These are phyloP conservation scores for Lactifluus subvellereus DNA, from an alignment of 768 basidiomycete genomes.

Conservation along the genomic window DNA sequence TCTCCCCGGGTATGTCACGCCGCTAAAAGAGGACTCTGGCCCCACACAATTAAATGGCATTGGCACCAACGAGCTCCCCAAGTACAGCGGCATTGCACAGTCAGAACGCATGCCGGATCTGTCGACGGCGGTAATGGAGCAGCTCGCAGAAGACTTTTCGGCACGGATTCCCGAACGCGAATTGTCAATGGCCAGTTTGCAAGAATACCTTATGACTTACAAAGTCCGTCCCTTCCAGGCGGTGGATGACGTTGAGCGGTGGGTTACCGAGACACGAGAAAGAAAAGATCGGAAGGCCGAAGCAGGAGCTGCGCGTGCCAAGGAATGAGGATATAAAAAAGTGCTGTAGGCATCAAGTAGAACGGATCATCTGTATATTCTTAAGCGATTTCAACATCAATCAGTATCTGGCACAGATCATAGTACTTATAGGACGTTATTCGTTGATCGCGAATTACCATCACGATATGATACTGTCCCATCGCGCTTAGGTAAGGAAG, in stretches of 20 bases:
- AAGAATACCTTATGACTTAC: constrained; percentile 64
- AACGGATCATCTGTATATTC: background rate
- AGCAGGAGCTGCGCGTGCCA: background rate
- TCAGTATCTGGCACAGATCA: background rate
- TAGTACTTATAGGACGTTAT: background rate
- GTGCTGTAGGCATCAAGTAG: background rate
- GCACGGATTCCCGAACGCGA: constrained; percentile 44
- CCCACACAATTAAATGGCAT: background rate
- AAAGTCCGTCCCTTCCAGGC: constrained; percentile 56
- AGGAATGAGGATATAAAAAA: background rate
- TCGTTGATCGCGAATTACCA: too few species aligned
- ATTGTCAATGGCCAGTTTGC: constrained; percentile 40
- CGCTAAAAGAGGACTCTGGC: background rate
- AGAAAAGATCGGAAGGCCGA: constrained; percentile 25
- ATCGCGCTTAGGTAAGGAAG: too few species aligned
- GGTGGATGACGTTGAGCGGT: constrained; percentile 38
- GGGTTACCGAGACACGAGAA: constrained; percentile 44
- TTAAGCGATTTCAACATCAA: background rate
- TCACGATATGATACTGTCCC: too few species aligned
- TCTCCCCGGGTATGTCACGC: constrained; percentile 22
- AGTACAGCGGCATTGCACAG: constrained; percentile 12
- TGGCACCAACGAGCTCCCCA: background rate
- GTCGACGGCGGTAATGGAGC: constrained; percentile 34
- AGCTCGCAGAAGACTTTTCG: constrained; percentile 53
- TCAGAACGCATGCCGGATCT: constrained; percentile 35